Conservation (phyloP, 1,139 yeast species). For the Eremothecium gossypii region DNA sequence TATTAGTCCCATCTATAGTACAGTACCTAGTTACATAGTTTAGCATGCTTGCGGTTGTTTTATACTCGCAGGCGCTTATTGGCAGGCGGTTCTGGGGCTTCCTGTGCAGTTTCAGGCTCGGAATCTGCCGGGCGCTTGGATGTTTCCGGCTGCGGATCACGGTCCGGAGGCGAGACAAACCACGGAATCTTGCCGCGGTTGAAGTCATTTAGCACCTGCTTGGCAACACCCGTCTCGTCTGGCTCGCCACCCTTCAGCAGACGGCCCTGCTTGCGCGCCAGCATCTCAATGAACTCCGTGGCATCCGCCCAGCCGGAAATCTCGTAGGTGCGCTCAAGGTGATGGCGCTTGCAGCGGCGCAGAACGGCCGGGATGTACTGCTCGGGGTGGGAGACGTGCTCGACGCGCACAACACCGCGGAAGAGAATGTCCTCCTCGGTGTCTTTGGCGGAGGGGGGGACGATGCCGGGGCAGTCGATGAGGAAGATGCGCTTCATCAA, state of each 20-base stretch:
- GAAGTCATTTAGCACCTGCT: slow-evolving; percentile 84
- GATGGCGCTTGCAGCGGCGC: slow-evolving; percentile 78
- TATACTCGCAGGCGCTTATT: too few relatives aligned
- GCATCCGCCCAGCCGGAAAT: slow-evolving; percentile 86
- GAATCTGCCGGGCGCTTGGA: too few relatives aligned
- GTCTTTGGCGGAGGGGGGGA: slow-evolving; percentile 88
- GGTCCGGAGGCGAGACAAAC: slow-evolving; percentile 88
- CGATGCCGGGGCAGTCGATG: slow-evolving; percentile 98
- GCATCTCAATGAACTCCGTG: slow-evolving; percentile 73
- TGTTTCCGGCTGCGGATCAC: slow-evolving; percentile 3
- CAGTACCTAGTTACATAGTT: not conserved
- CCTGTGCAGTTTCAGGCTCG: too few relatives aligned
- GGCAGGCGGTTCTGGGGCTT: too few relatives aligned
- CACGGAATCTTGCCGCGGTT: slow-evolving; percentile 97
- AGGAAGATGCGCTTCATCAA: slow-evolving; percentile 90
- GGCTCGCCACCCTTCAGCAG: slow-evolving; percentile 96
- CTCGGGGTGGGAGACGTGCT: slow-evolving; percentile 90
- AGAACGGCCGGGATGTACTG: slow-evolving; percentile 87
- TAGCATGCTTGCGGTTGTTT: too few relatives aligned
- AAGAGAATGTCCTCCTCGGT: slow-evolving; percentile 88
- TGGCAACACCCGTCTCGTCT: slow-evolving; percentile 88
- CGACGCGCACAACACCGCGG: slow-evolving; percentile 96
- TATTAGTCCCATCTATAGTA: not conserved
- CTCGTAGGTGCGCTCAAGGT: slow-evolving; percentile 92
- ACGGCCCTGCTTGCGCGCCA: slow-evolving; percentile 90